Conservation (phyloP, 2,329 filamentous ascomycete genomes). For the Botrytis galanthina region DNA sequence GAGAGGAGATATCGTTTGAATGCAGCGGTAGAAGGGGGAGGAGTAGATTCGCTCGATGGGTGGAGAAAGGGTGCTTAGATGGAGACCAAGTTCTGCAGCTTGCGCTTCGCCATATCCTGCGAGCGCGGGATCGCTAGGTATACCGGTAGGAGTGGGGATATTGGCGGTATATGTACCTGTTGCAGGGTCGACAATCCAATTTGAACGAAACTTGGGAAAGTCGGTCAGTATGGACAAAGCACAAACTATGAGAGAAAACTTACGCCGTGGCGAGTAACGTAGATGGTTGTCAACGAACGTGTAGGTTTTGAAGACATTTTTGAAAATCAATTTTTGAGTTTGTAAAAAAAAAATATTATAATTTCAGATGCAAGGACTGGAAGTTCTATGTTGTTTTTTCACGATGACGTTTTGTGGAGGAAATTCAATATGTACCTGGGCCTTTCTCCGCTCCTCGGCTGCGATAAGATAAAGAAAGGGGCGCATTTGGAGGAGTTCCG, state of each 20-base stretch:
- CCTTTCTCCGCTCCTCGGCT: constrained; percentile 9
- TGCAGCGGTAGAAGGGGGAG: constrained; percentile 81
- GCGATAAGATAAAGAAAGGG: constrained; percentile 21
- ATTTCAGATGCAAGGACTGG: constrained; percentile 33
- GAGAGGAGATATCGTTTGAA: constrained; percentile 78
- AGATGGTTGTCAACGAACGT: constrained; percentile 48
- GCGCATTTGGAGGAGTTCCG: constrained; percentile 30
- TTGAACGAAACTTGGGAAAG: constrained; percentile 72
- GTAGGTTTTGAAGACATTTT: constrained; percentile 15
- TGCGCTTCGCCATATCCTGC: constrained; percentile 85
- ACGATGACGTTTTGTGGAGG: constrained; percentile 15
- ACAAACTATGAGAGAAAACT: constrained; percentile 40
- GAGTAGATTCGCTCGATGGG: constrained; percentile 76
- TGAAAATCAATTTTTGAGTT: not conserved
- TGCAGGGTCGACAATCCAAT: constrained; percentile 79
- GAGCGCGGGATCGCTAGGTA: constrained; percentile 82
- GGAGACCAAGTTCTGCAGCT: constrained; percentile 69
- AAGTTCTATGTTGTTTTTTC: constrained; percentile 7
- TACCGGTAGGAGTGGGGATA: constrained; percentile 79
- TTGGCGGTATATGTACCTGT: constrained; percentile 75
- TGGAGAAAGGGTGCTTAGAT: constrained; percentile 61
- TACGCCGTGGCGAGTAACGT: constrained; percentile 73
- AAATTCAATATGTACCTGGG: constrained; percentile 7
- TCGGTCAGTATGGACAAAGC: constrained; percentile 24
- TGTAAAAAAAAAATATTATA: constrained; percentile 39